phyloP scores from a whole-genome alignment of 2,329 filamentous ascomycete genomes.

The Pseudocercospora cruenta region DNA sequence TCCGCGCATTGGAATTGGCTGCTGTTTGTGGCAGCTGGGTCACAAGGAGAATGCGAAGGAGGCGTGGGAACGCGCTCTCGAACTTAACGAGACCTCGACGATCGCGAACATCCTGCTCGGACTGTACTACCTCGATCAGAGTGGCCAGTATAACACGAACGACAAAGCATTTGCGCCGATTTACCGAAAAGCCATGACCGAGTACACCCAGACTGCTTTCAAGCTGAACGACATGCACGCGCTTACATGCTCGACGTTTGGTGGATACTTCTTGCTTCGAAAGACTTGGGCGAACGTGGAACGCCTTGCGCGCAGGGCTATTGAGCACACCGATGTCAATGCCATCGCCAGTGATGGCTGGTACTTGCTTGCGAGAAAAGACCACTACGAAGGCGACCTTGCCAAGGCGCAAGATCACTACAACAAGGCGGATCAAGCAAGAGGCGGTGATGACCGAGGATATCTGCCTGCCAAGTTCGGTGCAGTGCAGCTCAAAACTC shows the following conservation, averaged over 20 bases:
- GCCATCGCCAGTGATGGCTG: conserved; percentile 96
- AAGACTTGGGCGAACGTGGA: conserved; percentile 83
- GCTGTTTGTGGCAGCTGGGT: conserved; percentile 95
- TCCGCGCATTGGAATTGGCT: conserved; percentile 92
- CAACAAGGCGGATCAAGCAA: conserved; percentile 83
- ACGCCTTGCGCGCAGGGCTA: conserved; percentile 84
- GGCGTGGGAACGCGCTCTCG: conserved; percentile 86
- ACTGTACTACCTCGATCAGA: conserved; percentile 85
- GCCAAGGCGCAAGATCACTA: conserved; percentile 84
- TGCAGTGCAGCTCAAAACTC: conserved; percentile 81
- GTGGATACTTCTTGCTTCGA: conserved; percentile 82
- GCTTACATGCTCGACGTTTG: conserved; percentile 87
- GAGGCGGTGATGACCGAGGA: conserved; percentile 86
- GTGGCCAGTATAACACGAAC: conserved; percentile 78
- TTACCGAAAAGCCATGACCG: conserved; percentile 92
- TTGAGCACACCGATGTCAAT: conserved; percentile 94
- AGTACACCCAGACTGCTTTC: conserved; percentile 91
- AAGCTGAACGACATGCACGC: conserved; percentile 91
- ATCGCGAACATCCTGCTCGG: conserved; percentile 88
- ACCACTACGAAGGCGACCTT: conserved; percentile 78
- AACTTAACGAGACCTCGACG: conserved; percentile 83
- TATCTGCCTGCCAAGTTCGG: conserved; percentile 96
- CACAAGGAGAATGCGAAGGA: conserved; percentile 89
- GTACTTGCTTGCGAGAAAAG: conserved; percentile 91
- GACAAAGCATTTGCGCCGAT: conserved; percentile 81